Conservation (phyloP, 768 basidiomycete species). For the Boletellus ananiceps region DNA sequence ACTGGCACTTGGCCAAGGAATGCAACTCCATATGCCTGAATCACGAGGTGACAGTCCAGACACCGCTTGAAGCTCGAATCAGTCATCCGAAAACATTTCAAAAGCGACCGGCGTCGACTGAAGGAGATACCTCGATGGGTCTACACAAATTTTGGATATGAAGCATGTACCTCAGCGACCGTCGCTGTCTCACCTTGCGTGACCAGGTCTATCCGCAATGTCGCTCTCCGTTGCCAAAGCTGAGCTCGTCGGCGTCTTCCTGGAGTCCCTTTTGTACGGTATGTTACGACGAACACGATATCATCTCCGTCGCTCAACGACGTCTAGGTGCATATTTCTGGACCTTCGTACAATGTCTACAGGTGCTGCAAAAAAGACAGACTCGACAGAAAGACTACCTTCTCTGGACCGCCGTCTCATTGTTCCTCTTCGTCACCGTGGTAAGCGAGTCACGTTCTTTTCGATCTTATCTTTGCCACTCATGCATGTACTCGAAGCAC, state of each 20-base stretch:
- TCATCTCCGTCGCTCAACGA: neutral
- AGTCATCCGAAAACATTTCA: neutral
- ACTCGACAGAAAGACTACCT: neutral
- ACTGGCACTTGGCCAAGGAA: too few species aligned
- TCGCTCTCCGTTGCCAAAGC: neutral
- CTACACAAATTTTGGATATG: neutral
- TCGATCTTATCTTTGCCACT: too few species aligned
- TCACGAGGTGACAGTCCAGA: neutral
- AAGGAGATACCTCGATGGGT: neutral
- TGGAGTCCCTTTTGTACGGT: conserved; percentile 1
- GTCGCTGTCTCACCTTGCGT: too few species aligned
- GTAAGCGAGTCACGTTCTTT: neutral
- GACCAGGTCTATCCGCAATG: neutral
- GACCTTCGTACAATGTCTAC: neutral
- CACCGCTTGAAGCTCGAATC: neutral
- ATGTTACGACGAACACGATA: neutral
- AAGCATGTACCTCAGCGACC: too few species aligned
- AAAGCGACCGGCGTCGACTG: too few species aligned
- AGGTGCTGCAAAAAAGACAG: neutral
- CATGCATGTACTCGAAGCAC: neutral
- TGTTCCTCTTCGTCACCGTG: neutral
- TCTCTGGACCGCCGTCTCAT: neutral
- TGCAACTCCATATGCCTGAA: too few species aligned
- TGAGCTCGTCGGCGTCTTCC: neutral
- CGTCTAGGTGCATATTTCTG: neutral